These are phyloP conservation scores for Cladosporium colombiae DNA, from an alignment of 2,329 filamentous ascomycete genomes.

Conservation along the genomic window DNA sequence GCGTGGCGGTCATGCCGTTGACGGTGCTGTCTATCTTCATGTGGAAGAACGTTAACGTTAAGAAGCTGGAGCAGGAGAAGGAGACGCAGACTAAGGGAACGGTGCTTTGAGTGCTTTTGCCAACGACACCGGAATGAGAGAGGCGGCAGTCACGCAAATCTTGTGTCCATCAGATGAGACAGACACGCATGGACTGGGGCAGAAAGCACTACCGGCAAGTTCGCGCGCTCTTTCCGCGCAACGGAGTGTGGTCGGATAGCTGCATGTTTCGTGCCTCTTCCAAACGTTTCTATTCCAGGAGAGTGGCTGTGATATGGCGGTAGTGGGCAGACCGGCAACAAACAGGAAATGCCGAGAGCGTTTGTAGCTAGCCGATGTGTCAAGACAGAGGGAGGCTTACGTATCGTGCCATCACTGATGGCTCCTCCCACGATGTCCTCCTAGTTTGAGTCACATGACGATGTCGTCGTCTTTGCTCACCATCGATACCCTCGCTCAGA, in stretches of 20 bases:
- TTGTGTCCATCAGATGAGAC: background rate
- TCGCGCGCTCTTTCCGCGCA: background rate
- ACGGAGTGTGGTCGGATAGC: background rate
- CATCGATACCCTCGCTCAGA: background rate
- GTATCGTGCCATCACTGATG: background rate
- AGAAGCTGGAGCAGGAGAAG: slow-evolving; percentile 29
- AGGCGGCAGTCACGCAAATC: background rate
- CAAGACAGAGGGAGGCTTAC: background rate
- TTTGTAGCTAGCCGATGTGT: background rate
- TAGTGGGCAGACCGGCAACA: background rate
- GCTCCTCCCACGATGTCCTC: background rate
- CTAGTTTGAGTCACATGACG: background rate
- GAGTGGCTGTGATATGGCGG: background rate
- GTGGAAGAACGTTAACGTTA: slow-evolving; percentile 28
- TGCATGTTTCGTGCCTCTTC: background rate
- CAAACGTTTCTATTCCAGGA: background rate
- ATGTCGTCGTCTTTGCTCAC: background rate
- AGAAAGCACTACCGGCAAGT: background rate
- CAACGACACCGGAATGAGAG: background rate
- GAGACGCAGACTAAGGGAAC: slow-evolving; percentile 20
- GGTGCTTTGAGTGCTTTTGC: background rate
- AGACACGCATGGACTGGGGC: background rate
- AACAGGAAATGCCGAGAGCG: background rate
- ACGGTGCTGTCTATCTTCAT: slow-evolving; percentile 22
- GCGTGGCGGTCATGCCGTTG: slow-evolving; percentile 24